A percentile compares a stretch with the other conserved stretches of the same genome.
Evolutionary conservation across 495 filamentous ascomycete species (phyloP).

Genomic region (Penicillium arizonense): DNA sequence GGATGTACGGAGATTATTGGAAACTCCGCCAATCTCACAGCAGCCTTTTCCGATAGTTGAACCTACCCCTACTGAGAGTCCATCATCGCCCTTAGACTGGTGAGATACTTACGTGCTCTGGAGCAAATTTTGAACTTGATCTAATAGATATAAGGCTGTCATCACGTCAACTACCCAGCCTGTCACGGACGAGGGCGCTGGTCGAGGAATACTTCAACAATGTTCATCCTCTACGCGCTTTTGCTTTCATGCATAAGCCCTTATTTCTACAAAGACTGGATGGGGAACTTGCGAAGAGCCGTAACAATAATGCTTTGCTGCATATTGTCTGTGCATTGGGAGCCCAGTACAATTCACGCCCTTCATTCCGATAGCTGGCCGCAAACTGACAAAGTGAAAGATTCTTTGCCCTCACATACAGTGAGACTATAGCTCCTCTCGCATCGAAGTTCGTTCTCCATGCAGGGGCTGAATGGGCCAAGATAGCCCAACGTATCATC

Average conservation of each 20-base stretch:
- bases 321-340: slow-evolving; percentile 36
- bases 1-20: background rate
- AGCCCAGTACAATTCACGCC: slow-evolving; percentile 23
- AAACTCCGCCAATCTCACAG: background rate
- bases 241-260: slow-evolving; percentile 36
- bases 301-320: slow-evolving; percentile 23
- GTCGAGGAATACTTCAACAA: slow-evolving; percentile 38
- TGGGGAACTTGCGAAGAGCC: slow-evolving; percentile 9
- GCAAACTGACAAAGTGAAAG: slow-evolving; percentile 3
- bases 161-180: slow-evolving; percentile 17
- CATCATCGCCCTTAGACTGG: background rate
- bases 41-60: background rate
- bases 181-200: slow-evolving; percentile 19
- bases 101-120: background rate
- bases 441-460: slow-evolving; percentile 13
- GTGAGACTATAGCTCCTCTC: slow-evolving; percentile 13
- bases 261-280: slow-evolving; percentile 33
- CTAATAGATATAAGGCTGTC: slow-evolving; percentile 15
- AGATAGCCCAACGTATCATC: slow-evolving; percentile 23
- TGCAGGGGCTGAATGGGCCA: slow-evolving; percentile 32
- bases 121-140: background rate
- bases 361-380: background rate
- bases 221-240: slow-evolving; percentile 36
- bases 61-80: too few species aligned
- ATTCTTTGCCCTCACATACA: slow-evolving; percentile 27